Evolutionary conservation across 495 filamentous ascomycete genomes (phyloP).

Genomic region (Geoglossum glabrum): DNA sequence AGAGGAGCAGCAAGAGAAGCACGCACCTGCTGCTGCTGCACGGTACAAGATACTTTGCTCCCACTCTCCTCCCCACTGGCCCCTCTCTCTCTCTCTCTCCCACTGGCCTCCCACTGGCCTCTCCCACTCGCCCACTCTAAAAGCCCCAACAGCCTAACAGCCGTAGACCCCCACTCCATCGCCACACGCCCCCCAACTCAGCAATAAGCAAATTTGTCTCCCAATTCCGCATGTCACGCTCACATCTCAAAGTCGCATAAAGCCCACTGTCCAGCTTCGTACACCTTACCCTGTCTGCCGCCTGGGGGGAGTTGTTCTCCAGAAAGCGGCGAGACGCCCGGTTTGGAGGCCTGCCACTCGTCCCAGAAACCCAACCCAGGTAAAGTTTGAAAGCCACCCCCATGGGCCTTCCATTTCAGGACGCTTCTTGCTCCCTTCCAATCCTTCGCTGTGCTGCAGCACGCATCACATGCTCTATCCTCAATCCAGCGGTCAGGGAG

Average conservation of each 20-base stretch:
- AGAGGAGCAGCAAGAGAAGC: no score
- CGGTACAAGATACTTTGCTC: no score
- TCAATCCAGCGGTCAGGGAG: background rate
- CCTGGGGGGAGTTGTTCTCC: background rate
- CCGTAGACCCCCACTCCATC: background rate
- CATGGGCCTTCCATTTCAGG: background rate
- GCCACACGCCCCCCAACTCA: background rate
- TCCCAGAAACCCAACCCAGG: background rate
- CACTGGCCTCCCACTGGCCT: no score
- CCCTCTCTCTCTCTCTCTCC: no score
- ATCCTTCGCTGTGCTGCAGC: background rate
- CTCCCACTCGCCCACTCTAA: no score
- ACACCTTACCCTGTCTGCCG: background rate
- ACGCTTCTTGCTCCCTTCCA: no score
- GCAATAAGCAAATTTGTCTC: background rate
- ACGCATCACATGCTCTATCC: background rate
- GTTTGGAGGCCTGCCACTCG: background rate
- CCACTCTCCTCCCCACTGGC: no score
- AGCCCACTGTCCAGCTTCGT: background rate
- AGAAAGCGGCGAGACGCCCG: background rate
- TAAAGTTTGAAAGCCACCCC: background rate
- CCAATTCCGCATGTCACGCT: background rate
- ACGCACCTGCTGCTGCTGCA: no score
- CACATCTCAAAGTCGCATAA: constrained; percentile 1
- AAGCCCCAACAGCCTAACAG: background rate